Evolutionary conservation across 257 asterid species (phyloP).

Genomic region (Rehmannia glutinosa): DNA sequence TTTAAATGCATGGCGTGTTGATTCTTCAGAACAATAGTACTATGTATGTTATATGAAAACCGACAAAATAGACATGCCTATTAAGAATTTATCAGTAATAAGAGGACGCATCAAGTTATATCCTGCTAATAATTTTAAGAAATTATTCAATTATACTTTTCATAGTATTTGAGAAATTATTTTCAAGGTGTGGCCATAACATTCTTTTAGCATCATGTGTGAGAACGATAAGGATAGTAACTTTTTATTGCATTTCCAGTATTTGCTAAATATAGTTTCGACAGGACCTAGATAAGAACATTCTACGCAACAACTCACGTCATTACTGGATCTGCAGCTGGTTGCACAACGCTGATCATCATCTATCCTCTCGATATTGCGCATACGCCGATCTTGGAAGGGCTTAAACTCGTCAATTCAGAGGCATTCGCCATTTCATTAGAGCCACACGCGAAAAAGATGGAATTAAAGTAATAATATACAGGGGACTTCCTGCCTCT

Average conservation of each 20-base stretch:
- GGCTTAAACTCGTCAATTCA: constrained; percentile 58
- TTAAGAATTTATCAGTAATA: too few relatives aligned
- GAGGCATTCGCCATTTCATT: constrained; percentile 61
- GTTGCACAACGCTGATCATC: constrained; percentile 66
- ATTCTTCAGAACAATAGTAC: too few relatives aligned
- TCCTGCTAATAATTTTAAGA: too few relatives aligned
- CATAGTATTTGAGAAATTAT: too few relatives aligned
- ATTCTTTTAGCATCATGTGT: too few relatives aligned
- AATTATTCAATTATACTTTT: too few relatives aligned
- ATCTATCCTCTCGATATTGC: constrained; percentile 81
- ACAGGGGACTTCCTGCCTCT: constrained; percentile 73
- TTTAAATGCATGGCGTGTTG: too few relatives aligned
- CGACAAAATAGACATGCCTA: too few relatives aligned
- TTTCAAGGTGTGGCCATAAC: too few relatives aligned
- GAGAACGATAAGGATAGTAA: neutral
- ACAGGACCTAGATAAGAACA: constrained; percentile 65
- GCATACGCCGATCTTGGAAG: constrained; percentile 79
- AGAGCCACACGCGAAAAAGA: constrained; percentile 43
- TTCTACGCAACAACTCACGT: constrained; percentile 46
- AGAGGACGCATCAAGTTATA: too few relatives aligned
- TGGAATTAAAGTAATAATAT: constrained; percentile 59
- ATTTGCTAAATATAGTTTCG: neutral
- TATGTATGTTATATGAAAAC: too few relatives aligned
- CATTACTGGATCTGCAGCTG: constrained; percentile 76
- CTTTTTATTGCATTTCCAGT: neutral